Percentiles rank a stretch among this genome's conserved stretches.
phyloP scores from a whole-genome alignment of 1,139 yeast species.

The Pichia kudriavzevii region DNA sequence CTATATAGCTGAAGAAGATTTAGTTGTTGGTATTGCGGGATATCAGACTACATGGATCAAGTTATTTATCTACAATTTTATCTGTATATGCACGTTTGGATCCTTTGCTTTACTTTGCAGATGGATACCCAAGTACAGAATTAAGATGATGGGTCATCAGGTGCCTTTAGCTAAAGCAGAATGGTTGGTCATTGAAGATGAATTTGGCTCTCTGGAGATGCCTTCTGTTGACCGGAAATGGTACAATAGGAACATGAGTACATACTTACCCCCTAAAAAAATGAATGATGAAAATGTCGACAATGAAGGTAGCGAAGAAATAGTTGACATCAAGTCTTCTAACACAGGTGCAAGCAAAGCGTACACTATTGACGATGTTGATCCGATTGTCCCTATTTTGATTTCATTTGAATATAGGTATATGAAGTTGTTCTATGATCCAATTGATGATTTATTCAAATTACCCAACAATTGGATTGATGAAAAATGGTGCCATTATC shows the following conservation, averaged over 20 bases:
- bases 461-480: constrained; percentile 88
- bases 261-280: constrained; percentile 38
- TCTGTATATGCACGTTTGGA: constrained; percentile 61
- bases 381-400: constrained; percentile 64
- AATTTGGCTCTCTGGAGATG: constrained; percentile 75
- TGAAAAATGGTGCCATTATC: constrained; percentile 58
- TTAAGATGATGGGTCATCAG: constrained; percentile 57
- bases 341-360: constrained; percentile 9
- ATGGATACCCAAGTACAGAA: constrained; percentile 78
- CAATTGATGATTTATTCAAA: constrained; percentile 76
- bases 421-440: constrained; percentile 74
- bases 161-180: constrained; percentile 75
- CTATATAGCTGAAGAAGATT: constrained; percentile 91
- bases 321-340: constrained; percentile 2
- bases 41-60: constrained; percentile 51
- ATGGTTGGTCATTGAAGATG: constrained; percentile 92
- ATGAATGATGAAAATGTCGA: constrained; percentile 14
- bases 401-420: constrained; percentile 76
- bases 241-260: constrained; percentile 66
- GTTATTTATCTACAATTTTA: constrained; percentile 39
- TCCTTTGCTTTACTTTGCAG: constrained; percentile 62
- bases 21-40: constrained; percentile 91
- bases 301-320: constrained; percentile 15
- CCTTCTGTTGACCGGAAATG: constrained; percentile 48
- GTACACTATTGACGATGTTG: constrained; percentile 29